Percentiles rank a stretch among this genome's conserved stretches.
These are phyloP conservation scores for Barnettozyma botsteinii DNA, from an alignment of 805 yeast genomes.

Conservation along the genomic window DNA sequence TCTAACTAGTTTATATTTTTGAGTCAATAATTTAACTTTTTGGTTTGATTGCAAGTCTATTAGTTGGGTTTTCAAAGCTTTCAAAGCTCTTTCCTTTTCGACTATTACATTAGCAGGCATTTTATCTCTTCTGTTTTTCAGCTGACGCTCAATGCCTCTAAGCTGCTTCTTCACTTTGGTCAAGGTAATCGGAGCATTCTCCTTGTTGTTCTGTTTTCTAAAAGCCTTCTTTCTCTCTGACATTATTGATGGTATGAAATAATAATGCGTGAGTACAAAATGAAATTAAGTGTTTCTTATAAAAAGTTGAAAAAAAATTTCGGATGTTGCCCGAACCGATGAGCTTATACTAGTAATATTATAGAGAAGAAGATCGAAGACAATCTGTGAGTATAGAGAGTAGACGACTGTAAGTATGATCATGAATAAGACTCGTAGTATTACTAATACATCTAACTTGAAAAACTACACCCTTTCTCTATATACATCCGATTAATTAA, in stretches of 20 bases:
- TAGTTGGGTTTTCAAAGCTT: slow-evolving; percentile 56
- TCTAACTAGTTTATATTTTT: slow-evolving; percentile 87
- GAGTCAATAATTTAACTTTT: slow-evolving; percentile 47
- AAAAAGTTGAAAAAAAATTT: slow-evolving; percentile 1
- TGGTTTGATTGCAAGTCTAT: slow-evolving; percentile 39
- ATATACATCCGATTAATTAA: no score
- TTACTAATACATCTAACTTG: no score
- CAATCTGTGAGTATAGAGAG: no score
- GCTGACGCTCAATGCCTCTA: slow-evolving; percentile 74
- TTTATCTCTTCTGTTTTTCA: slow-evolving; percentile 46
- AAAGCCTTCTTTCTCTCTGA: neutral
- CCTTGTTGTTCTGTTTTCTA: neutral
- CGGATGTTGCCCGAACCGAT: slow-evolving; percentile 4
- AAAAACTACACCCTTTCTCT: no score
- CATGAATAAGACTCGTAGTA: no score
- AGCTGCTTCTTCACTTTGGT: slow-evolving; percentile 76
- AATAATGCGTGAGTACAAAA: neutral
- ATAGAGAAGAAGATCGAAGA: neutral
- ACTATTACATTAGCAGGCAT: slow-evolving; percentile 59
- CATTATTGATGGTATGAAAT: neutral
- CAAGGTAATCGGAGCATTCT: neutral
- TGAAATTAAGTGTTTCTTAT: neutral
- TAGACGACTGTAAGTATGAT: no score
- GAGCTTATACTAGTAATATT: neutral
- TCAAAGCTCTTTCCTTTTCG: slow-evolving; percentile 71